A percentile compares a stretch with the other conserved stretches of the same genome.
phyloP scores from a whole-genome alignment of 83 land plant species.

The Diphasiastrum complanatum region DNA sequence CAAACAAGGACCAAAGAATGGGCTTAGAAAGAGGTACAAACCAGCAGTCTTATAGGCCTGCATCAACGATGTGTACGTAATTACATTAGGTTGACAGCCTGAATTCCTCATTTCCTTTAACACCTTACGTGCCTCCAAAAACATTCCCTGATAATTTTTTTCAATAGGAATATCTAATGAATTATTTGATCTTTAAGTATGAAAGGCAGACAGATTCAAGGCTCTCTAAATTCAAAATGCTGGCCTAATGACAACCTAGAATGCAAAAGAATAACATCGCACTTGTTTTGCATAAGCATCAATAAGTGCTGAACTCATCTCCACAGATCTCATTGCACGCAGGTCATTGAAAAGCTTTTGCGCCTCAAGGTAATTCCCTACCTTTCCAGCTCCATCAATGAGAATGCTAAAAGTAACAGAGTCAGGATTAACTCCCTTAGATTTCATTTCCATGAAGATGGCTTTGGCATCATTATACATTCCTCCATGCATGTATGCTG shows the following conservation, averaged over 20 bases:
- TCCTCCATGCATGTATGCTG: slow-evolving; percentile 49
- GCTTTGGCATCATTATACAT: slow-evolving; percentile 47
- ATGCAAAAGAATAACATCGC: slow-evolving; percentile 20
- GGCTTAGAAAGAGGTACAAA: too few species aligned
- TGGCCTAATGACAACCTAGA: neutral
- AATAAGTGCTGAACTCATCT: slow-evolving; percentile 68
- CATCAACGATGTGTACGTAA: slow-evolving; percentile 72
- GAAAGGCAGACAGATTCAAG: neutral
- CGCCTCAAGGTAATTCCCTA: slow-evolving; percentile 55
- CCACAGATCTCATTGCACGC: slow-evolving; percentile 50
- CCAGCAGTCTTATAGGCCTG: slow-evolving; percentile 65
- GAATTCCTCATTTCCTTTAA: slow-evolving; percentile 50
- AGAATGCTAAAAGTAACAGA: slow-evolving; percentile 31
- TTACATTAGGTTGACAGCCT: slow-evolving; percentile 65
- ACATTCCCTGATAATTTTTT: slow-evolving; percentile 48
- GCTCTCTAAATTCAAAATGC: neutral
- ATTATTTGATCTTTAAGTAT: neutral
- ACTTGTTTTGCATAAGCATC: slow-evolving; percentile 78
- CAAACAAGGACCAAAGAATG: too few species aligned
- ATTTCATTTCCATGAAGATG: slow-evolving; percentile 38
- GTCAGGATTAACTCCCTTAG: slow-evolving; percentile 28
- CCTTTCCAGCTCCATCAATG: slow-evolving; percentile 32
- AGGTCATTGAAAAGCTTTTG: slow-evolving; percentile 49
- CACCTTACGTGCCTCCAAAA: slow-evolving; percentile 57
- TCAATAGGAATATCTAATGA: neutral